Percentiles rank a stretch among this genome's conserved stretches.
phyloP scores from a whole-genome alignment of 1,139 yeast genomes.

The Casaregolazyma lundiana region DNA sequence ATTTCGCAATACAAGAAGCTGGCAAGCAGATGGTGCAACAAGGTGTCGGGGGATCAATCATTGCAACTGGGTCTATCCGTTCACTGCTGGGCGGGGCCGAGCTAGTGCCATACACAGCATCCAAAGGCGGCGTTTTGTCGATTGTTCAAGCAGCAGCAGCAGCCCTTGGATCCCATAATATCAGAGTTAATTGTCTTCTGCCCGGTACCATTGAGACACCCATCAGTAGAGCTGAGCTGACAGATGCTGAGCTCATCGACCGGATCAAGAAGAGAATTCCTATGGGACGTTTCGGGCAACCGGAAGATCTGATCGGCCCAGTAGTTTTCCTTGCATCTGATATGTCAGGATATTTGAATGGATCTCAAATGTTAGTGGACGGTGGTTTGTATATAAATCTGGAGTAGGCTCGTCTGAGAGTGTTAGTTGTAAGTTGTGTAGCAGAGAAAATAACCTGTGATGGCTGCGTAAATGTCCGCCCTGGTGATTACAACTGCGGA shows the following conservation, averaged over 20 bases:
- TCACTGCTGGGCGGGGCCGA: constrained; percentile 53
- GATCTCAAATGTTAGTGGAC: constrained; percentile 69
- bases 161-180: constrained; percentile 41
- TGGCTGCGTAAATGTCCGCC: too few species aligned
- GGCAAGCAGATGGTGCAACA: constrained; percentile 43
- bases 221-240: constrained; percentile 27
- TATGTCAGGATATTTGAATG: constrained; percentile 76
- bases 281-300: constrained; percentile 27
- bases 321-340: constrained; percentile 64
- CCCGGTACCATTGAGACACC: constrained; percentile 49
- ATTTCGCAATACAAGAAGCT: constrained; percentile 49
- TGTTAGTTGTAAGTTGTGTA: too few species aligned
- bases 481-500: too few species aligned
- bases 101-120: constrained; percentile 53
- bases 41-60: constrained; percentile 46
- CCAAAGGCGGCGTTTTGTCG: constrained; percentile 54
- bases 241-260: constrained; percentile 27
- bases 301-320: constrained; percentile 65
- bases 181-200: constrained; percentile 49
- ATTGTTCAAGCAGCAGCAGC: constrained; percentile 51
- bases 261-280: constrained; percentile 33
- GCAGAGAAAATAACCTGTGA: too few species aligned
- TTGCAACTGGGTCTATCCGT: constrained; percentile 55
- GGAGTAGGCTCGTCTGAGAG: too few species aligned
- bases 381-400: too few species aligned